These are phyloP conservation scores for Parsonsia alboflavescens DNA, from an alignment of 257 asterid species.

Conservation along the genomic window DNA sequence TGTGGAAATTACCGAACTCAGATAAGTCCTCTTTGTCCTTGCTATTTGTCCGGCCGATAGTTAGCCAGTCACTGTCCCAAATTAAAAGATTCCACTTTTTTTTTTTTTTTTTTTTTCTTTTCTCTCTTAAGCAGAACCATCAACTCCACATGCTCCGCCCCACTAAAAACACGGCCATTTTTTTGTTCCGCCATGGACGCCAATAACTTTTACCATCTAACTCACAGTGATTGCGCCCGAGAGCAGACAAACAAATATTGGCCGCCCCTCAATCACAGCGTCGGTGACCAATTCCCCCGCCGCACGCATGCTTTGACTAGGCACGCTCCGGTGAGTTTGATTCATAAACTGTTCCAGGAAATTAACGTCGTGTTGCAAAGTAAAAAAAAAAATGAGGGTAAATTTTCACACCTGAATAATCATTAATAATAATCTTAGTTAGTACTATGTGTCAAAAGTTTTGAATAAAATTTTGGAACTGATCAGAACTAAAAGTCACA, in stretches of 20 bases:
- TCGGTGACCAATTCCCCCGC: neutral
- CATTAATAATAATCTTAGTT: no score
- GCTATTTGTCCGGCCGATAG: slow-evolving; percentile 1
- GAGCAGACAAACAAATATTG: neutral
- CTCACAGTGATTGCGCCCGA: neutral
- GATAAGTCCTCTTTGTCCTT: slow-evolving; percentile 6
- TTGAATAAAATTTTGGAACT: neutral
- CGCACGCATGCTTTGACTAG: neutral
- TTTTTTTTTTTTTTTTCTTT: no score
- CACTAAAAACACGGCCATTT: neutral
- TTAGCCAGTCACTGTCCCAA: slow-evolving; percentile 4
- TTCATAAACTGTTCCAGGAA: no score
- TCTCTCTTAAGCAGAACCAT: neutral
- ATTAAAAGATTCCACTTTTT: neutral
- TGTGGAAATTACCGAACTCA: neutral
- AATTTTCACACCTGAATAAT: no score
- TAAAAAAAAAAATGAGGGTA: no score
- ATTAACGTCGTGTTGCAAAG: no score
- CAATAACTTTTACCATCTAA: neutral
- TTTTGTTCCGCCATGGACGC: slow-evolving; percentile 2
- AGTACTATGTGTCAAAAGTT: neutral
- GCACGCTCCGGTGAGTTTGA: neutral
- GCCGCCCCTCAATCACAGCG: slow-evolving; percentile 4
- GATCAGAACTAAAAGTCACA: neutral
- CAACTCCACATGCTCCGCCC: slow-evolving; percentile 3